Evolutionary conservation across 257 asterid genomes (phyloP).

Genomic region (Solanum dulcamara): DNA sequence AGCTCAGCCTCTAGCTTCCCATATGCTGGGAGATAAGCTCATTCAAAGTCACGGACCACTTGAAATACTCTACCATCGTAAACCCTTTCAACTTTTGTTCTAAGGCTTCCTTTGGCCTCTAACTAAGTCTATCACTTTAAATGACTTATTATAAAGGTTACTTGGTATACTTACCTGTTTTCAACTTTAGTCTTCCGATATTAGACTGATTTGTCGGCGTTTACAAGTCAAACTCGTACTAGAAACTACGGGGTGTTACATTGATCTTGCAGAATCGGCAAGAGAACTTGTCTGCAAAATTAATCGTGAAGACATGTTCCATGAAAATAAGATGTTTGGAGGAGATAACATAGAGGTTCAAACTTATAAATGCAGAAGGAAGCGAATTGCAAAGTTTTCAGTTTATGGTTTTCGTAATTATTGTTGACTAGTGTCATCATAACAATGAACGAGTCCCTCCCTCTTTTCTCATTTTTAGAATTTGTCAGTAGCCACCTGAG

Average conservation of each 20-base stretch:
- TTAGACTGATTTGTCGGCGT: not conserved
- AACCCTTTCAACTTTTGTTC: not conserved
- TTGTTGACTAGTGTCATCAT: not conserved
- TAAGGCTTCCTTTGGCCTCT: not conserved
- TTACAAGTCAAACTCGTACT: not conserved
- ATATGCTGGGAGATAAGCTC: not conserved
- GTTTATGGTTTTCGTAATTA: not conserved
- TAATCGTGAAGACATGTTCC: not conserved
- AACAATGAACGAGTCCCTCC: not conserved
- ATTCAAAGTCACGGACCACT: not conserved
- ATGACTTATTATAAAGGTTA: not conserved
- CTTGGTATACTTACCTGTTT: not conserved
- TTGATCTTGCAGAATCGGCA: not conserved
- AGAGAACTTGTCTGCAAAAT: not conserved
- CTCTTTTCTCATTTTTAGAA: not conserved
- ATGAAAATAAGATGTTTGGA: not conserved
- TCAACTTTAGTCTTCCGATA: not conserved
- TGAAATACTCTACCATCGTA: not conserved
- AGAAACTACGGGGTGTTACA: not conserved
- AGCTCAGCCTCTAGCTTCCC: not conserved
- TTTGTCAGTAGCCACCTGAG: not conserved
- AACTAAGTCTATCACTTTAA: not conserved
- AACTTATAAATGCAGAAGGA: not conserved
- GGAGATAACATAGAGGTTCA: not conserved
- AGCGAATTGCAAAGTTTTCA: not conserved